Base-by-base conservation (phyloP, 352 stramenopile genomes). In the Ochromonadaceae sp. region DNA sequence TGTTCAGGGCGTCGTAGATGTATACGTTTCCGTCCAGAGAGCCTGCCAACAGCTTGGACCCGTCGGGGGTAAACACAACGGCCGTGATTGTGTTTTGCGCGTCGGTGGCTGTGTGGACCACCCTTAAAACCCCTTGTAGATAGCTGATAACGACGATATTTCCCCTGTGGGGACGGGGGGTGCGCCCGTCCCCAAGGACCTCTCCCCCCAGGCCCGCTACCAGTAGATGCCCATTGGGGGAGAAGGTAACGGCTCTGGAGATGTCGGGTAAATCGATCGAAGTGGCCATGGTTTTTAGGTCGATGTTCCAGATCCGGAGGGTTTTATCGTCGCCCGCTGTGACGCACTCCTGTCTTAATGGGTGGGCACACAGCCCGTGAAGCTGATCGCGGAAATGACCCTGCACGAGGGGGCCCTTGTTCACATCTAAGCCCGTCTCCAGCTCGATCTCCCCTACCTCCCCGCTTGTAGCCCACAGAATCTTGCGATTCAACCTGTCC, bases 311-410 rank as follows among this genome's bases (percentile, higher is more conserved):
- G 41, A 95, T 71, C 12, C 85, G 79, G 25, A 95, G 67, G 12
- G 83, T 75, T 14, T 72, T 83, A 57, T 95, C 87, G 47, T 93
- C 86, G 4, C 87, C 87, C 0, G 78, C 78, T 15, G 85, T 94
- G 46, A 77, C 84, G 49, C 85, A 87, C 60, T 87, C 81, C 20
- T 70, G 72, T 55, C 84, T 82, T 0, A 75, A 67, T n/a, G 78
- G 73, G 47, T 87, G 89, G 9, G 87, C 76, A 36, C 81, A 81
- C 10, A 95, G 73, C 9, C 82, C 86, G 70, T 85, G 84, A 0
- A 92, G 68, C 56, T 91, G 79, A 41, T 84, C 71, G 3, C 74
- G 67, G 48, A 62, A 86, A 52, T 95, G 86, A 26, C 71, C 60
- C 42, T 30, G 48, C 3, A 76, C 65, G 20, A 78, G 9, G 1